Conservation (phyloP, 768 basidiomycete genomes). For the Collybiopsis confluens region DNA sequence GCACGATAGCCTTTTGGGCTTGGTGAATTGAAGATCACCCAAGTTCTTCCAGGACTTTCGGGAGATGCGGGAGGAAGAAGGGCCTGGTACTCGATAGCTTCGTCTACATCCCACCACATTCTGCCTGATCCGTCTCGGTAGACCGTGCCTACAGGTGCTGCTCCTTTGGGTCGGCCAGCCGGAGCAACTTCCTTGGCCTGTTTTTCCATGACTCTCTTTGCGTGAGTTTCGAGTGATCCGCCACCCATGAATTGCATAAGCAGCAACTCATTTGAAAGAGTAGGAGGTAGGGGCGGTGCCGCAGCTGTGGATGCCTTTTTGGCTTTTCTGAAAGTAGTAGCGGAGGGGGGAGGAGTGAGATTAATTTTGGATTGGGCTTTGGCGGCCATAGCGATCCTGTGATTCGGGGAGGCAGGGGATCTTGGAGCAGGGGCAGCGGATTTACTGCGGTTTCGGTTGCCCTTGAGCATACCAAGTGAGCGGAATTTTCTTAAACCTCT, state of each 20-base stretch:
- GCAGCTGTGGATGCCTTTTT: slow-evolving; percentile 1
- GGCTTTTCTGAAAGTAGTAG: not conserved
- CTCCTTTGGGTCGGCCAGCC: not conserved
- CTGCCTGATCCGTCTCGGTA: not conserved
- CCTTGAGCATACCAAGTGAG: slow-evolving; percentile 3
- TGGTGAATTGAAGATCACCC: not conserved
- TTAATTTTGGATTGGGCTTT: not conserved
- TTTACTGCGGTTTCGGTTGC: not conserved
- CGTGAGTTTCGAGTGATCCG: slow-evolving; percentile 5
- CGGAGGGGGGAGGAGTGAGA: not conserved
- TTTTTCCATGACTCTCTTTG: slow-evolving; percentile 5
- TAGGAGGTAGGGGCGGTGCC: not conserved
- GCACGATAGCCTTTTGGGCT: not conserved
- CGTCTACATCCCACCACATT: slow-evolving; percentile 8
- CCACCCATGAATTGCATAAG: slow-evolving; percentile 8
- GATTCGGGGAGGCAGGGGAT: not conserved
- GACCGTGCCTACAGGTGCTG: not conserved
- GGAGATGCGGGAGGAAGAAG: slow-evolving; percentile 6
- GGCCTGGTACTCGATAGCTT: slow-evolving; percentile 7
- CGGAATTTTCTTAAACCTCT: not conserved
- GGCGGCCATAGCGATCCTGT: not conserved
- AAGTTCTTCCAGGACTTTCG: not conserved
- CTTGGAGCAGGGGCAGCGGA: not conserved
- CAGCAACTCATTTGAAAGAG: slow-evolving; percentile 2
- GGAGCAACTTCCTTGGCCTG: not conserved